phyloP scores from a whole-genome alignment of 768 basidiomycete genomes.

The Rhodotorula kratochvilovae region DNA sequence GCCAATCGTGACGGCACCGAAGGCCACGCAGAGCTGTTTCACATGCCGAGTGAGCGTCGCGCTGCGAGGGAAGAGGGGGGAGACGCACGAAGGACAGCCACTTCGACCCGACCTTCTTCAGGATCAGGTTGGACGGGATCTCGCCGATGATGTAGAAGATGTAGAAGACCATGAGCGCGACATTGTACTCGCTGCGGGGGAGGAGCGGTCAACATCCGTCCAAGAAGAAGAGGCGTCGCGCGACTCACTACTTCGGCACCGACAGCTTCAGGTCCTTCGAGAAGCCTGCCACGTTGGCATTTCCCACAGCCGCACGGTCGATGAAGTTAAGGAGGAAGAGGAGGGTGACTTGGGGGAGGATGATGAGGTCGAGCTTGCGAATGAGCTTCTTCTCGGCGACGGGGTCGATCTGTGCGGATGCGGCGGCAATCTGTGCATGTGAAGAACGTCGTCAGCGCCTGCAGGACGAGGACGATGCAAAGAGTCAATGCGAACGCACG shows the following conservation, averaged over 20 bases:
- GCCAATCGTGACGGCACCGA: slow-evolving; percentile 27
- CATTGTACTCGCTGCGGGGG: neutral
- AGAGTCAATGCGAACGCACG: slow-evolving; percentile 6
- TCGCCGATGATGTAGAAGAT: slow-evolving; percentile 34
- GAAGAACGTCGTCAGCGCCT: neutral
- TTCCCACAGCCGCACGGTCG: slow-evolving; percentile 16
- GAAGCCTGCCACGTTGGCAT: slow-evolving; percentile 28
- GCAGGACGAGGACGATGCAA: too few species aligned
- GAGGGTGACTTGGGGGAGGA: slow-evolving; percentile 21
- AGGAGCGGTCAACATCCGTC: neutral
- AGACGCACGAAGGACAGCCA: slow-evolving; percentile 24
- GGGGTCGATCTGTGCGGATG: slow-evolving; percentile 7
- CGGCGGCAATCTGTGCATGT: neutral
- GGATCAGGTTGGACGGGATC: slow-evolving; percentile 26
- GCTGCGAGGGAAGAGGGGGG: neutral
- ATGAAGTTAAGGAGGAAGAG: slow-evolving; percentile 40
- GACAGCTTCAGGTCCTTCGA: slow-evolving; percentile 7
- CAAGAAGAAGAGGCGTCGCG: too few species aligned
- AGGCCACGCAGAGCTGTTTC: slow-evolving; percentile 9
- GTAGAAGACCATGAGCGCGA: slow-evolving; percentile 11
- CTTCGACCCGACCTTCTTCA: slow-evolving; percentile 30
- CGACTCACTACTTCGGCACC: slow-evolving; percentile 4
- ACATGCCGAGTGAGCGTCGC: neutral
- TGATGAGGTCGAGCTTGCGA: slow-evolving; percentile 30
- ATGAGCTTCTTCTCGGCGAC: slow-evolving; percentile 17